Conservation (phyloP, 2,329 filamentous ascomycete species). For the Fusarium concolor region DNA sequence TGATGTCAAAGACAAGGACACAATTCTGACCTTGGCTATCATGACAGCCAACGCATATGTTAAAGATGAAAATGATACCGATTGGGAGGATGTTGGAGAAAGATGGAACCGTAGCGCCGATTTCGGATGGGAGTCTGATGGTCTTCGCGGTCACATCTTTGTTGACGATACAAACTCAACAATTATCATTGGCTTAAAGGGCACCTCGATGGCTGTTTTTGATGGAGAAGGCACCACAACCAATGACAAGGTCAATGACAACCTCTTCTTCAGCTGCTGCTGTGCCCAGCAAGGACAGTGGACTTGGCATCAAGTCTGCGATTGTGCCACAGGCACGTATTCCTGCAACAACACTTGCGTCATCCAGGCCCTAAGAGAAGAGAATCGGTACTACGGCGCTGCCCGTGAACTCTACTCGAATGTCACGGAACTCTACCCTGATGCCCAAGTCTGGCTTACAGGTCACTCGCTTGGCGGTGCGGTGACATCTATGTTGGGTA, state of each 20-base stretch:
- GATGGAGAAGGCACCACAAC: slow-evolving; percentile 97
- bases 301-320: slow-evolving; percentile 91
- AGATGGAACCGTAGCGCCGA: slow-evolving; percentile 87
- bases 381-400: slow-evolving; percentile 92
- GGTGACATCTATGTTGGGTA: slow-evolving; percentile 85
- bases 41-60: slow-evolving; percentile 95
- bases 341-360: slow-evolving; percentile 95
- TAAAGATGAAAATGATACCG: slow-evolving; percentile 73
- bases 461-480: slow-evolving; percentile 94
- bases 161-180: slow-evolving; percentile 87
- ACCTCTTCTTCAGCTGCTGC: slow-evolving; percentile 97
- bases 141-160: slow-evolving; percentile 91
- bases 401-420: slow-evolving; percentile 92
- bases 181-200: slow-evolving; percentile 91
- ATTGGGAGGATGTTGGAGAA: slow-evolving; percentile 85
- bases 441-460: slow-evolving; percentile 86
- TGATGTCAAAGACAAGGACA: slow-evolving; percentile 86
- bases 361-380: slow-evolving; percentile 76
- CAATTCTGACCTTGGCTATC: slow-evolving; percentile 83
- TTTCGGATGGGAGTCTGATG: slow-evolving; percentile 93
- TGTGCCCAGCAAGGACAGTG: slow-evolving; percentile 93
- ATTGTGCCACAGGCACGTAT: slow-evolving; percentile 88
- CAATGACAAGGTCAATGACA: slow-evolving; percentile 98
- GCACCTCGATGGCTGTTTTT: slow-evolving; percentile 89
- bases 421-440: slow-evolving; percentile 87